Evolutionary conservation across 176 grass and related monocot species (phyloP).

Genomic region (Zizania latifolia): DNA sequence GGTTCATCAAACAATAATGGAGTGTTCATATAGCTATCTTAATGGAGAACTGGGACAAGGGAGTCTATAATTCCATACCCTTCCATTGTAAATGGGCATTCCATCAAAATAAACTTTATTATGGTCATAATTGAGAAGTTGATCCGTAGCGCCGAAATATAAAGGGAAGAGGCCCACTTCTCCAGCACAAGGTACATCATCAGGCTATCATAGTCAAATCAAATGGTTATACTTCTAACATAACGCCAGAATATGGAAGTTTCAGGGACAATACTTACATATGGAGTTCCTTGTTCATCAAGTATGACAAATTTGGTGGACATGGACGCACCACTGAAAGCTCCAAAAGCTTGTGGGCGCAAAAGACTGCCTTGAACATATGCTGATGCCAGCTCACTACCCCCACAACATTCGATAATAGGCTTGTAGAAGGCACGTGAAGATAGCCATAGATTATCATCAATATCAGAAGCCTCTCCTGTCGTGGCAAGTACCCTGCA

Average conservation of each 20-base stretch:
- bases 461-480: conserved; percentile 89
- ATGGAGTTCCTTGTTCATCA: conserved; percentile 78
- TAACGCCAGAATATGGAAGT: background rate
- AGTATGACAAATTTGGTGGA: conserved; percentile 81
- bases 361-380: conserved; percentile 84
- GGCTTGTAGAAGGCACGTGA: conserved; percentile 69
- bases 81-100: conserved; percentile 84
- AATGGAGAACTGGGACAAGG: background rate
- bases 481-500: conserved; percentile 64
- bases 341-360: conserved; percentile 70
- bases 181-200: conserved; percentile 80
- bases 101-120: conserved; percentile 96
- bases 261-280: conserved; percentile 51
- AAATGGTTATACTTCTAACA: conserved; percentile 18
- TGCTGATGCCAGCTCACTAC: conserved; percentile 71
- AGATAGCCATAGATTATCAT: conserved; percentile 86
- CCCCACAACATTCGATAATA: conserved; percentile 91
- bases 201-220: conserved; percentile 43
- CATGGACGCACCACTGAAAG: conserved; percentile 76
- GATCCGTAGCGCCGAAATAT: conserved; percentile 67
- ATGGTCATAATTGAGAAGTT: conserved; percentile 73
- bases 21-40: background rate
- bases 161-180: conserved; percentile 87
- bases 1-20: background rate
- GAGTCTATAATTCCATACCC: conserved; percentile 56